A percentile compares a stretch with the other conserved stretches of the same genome.
phyloP scores from a whole-genome alignment of 2,329 filamentous ascomycete species.

The Aureobasidium zeae region DNA sequence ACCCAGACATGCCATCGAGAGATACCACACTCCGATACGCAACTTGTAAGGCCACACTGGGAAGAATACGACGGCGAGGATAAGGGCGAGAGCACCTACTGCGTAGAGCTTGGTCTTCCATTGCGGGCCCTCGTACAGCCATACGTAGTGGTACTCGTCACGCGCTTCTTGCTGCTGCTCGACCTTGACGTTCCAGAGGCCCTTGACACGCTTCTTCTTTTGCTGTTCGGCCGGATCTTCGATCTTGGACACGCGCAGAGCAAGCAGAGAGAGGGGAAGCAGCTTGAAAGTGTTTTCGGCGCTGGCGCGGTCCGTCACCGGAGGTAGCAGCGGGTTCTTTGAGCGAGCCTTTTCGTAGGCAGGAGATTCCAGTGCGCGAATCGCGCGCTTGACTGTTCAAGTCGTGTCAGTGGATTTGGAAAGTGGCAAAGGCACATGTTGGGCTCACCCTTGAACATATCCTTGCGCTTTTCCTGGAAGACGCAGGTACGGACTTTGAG shows the following conservation, averaged over 20 bases:
- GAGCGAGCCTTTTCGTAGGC: constrained; percentile 81
- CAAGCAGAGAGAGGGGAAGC: constrained; percentile 86
- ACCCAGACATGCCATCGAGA: constrained; percentile 86
- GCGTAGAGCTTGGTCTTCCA: constrained; percentile 91
- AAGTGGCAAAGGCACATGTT: too few species aligned
- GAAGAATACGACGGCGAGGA: constrained; percentile 88
- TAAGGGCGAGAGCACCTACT: constrained; percentile 66
- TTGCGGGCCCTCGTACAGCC: constrained; percentile 91
- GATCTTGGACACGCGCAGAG: constrained; percentile 76
- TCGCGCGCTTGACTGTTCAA: constrained; percentile 90
- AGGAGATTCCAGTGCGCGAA: constrained; percentile 79
- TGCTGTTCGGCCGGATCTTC: constrained; percentile 62
- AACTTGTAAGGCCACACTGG: constrained; percentile 90
- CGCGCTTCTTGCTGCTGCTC: constrained; percentile 87
- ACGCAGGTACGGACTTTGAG: constrained; percentile 87
- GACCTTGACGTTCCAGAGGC: constrained; percentile 89
- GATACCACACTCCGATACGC: constrained; percentile 90
- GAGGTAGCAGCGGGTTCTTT: constrained; percentile 82
- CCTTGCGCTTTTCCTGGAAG: constrained; percentile 89
- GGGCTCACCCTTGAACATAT: constrained; percentile 81
- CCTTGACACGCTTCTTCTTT: constrained; percentile 85
- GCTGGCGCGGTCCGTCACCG: constrained; percentile 76
- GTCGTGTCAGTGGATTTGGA: background rate
- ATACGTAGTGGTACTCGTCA: constrained; percentile 89
- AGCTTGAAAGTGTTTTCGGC: constrained; percentile 94